Base-by-base conservation (phyloP, 306 rosid species). In the Lathyrus aphaca region DNA sequence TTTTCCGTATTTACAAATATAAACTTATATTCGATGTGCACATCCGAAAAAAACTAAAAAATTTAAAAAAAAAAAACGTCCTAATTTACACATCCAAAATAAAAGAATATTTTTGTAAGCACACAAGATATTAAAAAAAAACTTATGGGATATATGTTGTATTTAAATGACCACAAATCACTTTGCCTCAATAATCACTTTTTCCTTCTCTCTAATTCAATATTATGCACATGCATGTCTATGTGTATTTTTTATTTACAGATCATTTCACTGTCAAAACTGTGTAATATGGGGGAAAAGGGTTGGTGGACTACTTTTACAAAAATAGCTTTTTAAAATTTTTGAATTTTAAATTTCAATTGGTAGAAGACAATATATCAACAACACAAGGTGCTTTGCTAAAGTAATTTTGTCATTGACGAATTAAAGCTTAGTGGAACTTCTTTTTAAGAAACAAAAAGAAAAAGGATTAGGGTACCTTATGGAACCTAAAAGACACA, bases 401-500 rank as follows among this genome's bases (percentile, higher is more conserved):
- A 78, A 75, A 75, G 77, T 46, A 57, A 69, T 69, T 73, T 73
- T 37, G 62, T 55, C 57, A 62, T 23, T 18, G 67, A 46, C 62
- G 63, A 79, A 74, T 68, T 51, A 70, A 61, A 72, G 30, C 38
- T 42, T 68, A 67, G 83, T 71, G 69, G 81, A 75, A 77, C 80
- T 66, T 74, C 80, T 64, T 59, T 70, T 53, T 60, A 45, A 64
- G 73, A 62, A 60, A 53, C 59, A 56, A 56, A 56, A 27, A 56
- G 62, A 56, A 77, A 73, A 73, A 42, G 76, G 65, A 73, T 27
- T 48, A 30, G 69, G 70, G 27, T 56, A 16, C 64, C 57, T 61
- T 79, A 83, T 84, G 90, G 90, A 89, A 77, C 82, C 64, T 46
- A 42, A 69, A 72, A 82, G 85, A 69, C 83, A 70, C 60, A 73